Evolutionary conservation across 495 filamentous ascomycete species (phyloP), one percentile per base, ranked within the genome.

Genomic region (Geopyxis carbonaria): DNA sequence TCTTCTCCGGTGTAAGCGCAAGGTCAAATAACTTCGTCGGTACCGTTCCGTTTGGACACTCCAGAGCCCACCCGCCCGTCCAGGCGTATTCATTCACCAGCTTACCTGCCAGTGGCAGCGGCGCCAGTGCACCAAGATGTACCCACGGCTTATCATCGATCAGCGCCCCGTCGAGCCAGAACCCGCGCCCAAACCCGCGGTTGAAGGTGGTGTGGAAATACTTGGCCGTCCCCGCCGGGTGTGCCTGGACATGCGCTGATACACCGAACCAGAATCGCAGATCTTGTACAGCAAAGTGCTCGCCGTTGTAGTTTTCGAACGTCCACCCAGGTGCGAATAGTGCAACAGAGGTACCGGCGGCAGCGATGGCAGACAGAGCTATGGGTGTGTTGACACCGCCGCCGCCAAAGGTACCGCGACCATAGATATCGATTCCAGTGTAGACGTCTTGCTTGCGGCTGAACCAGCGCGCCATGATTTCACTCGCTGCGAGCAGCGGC

Each of bases 261-360:
- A 52, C 14, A n/a, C 31, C 31, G 9, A 6, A 35, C 63, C 63
- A 65, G 40, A 64, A 55, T 10, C 52, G 41, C 11, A 38, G 40
- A 25, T 65, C 60, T 20, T 63, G 48, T 11, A 21, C 24, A 30
- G 50, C 35, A 9, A 57, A 59, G 34, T 53, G 33, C 13, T 43
- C 34, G 9, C 34, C 40, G 10, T 49, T 41, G 37, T 61, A 64
- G 34, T 64, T 55, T 45, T 65, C 61, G 42, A 53, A 64, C n/a
- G 56, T 57, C 63, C 61, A 64, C 7, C 63, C 63, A 10, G 62
- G 61, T 4, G 57, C 62, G 43, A 65, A 65, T 4, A 64, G 45
- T 10, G 56, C 62, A 5, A 48, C 54, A n/a, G 55, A 51, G 19
- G 59, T 43, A 5, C 58, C 56, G 2, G 32, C 27, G 3, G 48